A percentile compares a stretch with the other conserved stretches of the same genome.
phyloP scores from a whole-genome alignment of 306 rosid genomes.

The Casuarina glauca region DNA sequence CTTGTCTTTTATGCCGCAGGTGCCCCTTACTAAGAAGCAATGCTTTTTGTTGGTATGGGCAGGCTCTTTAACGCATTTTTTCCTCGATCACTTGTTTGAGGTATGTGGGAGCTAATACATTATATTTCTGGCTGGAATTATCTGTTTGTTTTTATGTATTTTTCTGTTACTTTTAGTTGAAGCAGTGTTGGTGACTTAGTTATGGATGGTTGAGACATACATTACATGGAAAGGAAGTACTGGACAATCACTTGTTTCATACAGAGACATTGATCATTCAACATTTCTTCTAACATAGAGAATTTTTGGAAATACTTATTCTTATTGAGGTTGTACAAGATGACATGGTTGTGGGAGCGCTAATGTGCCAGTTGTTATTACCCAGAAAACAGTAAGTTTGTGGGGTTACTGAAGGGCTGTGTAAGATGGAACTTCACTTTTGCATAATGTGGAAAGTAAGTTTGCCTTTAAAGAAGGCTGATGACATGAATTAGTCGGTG shows the following conservation, averaged over 20 bases:
- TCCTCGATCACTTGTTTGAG: conserved; percentile 88
- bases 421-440: neutral
- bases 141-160: neutral
- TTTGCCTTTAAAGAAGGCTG: neutral
- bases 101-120: conserved; percentile 30
- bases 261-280: neutral
- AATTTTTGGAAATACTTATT: neutral
- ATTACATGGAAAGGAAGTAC: neutral
- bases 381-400: neutral
- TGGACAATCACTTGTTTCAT: neutral
- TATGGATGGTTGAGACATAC: neutral
- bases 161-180: neutral
- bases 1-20: conserved; percentile 41
- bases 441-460: neutral
- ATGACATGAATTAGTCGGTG: neutral
- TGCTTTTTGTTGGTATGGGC: conserved; percentile 74
- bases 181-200: neutral
- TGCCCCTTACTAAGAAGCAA: conserved; percentile 63
- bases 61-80: conserved; percentile 85
- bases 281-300: neutral
- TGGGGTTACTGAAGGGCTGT: neutral
- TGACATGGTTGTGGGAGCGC: neutral
- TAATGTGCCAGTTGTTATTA: neutral
- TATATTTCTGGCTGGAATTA: neutral
- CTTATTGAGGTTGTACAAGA: neutral